Conservation (phyloP, 495 filamentous ascomycete species). For the Penicillium pancosmium region DNA sequence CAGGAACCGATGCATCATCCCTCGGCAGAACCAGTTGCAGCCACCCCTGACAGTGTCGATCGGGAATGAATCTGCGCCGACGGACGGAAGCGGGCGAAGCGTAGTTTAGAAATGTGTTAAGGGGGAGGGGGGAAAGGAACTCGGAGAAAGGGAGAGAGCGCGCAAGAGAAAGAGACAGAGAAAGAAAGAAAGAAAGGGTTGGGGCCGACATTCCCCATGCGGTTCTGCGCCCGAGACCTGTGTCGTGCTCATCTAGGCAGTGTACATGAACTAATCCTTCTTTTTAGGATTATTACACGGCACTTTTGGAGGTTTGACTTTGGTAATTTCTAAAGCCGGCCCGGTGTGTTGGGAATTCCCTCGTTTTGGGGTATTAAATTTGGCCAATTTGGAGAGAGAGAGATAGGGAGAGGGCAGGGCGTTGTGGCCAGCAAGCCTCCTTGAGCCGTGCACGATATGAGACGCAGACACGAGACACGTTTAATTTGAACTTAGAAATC, state of each 20-base stretch:
- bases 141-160: background rate
- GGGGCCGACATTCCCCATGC: background rate
- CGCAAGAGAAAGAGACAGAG: background rate
- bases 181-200: background rate
- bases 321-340: background rate
- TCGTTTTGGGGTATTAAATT: slow-evolving; percentile 3
- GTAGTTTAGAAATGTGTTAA: background rate
- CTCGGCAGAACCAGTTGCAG: slow-evolving; percentile 25
- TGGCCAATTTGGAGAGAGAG: background rate
- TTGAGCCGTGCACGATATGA: slow-evolving; percentile 2
- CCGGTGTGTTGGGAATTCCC: slow-evolving; percentile 3
- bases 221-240: background rate
- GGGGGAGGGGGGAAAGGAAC: background rate
- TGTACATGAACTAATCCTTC: background rate
- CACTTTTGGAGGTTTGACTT: background rate
- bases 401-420: background rate
- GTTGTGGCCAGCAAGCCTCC: background rate
- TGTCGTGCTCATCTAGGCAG: background rate
- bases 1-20: slow-evolving; percentile 23
- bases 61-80: slow-evolving; percentile 5
- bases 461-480: slow-evolving; percentile 2
- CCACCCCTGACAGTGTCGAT: slow-evolving; percentile 29
- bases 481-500: background rate
- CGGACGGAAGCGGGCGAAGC: slow-evolving; percentile 2
- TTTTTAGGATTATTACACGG: background rate